Base-by-base conservation (phyloP, 805 yeast genomes). In the Wickerhamiella dianesei region DNA sequence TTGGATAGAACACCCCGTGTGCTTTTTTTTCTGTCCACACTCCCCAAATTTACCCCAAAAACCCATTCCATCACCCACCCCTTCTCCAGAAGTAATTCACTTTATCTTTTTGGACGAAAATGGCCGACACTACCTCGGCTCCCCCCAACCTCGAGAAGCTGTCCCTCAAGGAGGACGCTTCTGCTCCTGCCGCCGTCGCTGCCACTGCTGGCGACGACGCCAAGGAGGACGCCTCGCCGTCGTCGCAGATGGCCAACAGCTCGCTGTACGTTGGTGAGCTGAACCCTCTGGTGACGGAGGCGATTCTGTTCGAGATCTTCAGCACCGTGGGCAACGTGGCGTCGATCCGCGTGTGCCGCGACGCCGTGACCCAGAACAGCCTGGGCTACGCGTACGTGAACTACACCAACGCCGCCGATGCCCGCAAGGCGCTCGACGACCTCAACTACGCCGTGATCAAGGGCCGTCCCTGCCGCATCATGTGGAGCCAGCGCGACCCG, bases 401-500 rank as follows among this genome's bases (percentile, higher is more conserved):
- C 82, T 92, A 73, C 80, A 87, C 81, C 73, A 78, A 80, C 68
- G 70, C 75, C 57, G 83, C 75, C 54, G 96, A 92, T 64, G 97
- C 95, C 64, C 87, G 81, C 72, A 80, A 76, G 64, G 98, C 98
- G 53, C 74, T 92, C 66, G 94, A 87, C 65, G 92, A 86, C 70
- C 78, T 92, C 70, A 92, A 89, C 85, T 92, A 92, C 75, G 71
- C 87, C 50, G 79, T 79, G 62, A 80, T 92, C 72, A 88, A 88
- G 69, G 96, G 96, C 64, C 85, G 82, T 64, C 87, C 96, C 62
- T 87, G 96, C 73, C 86, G 98, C 71, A 89, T 92, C 74, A 92
- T 92, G 97, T 87, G 97, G 96, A 87, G 96, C 58, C 97, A 92
- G 75, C 86, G 97, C 73, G 97, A 92, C 68, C 97, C 98, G 56